Evolutionary conservation across 2,329 filamentous ascomycete genomes (phyloP), one percentile per base, ranked within the genome.

Genomic region (Epichloe scottii): DNA sequence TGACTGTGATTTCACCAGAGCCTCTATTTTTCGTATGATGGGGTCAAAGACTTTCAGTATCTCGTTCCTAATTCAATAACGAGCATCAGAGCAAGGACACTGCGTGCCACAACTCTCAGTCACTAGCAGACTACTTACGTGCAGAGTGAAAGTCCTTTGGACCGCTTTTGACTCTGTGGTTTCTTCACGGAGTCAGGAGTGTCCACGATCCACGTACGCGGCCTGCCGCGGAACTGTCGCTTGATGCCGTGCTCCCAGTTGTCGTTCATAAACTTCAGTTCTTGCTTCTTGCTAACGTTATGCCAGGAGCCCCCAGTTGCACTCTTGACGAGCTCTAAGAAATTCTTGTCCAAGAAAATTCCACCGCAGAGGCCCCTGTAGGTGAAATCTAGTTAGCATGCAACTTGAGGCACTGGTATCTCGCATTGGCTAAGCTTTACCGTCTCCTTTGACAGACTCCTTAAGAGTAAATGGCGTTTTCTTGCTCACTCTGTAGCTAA

Each of bases 271-370:
- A 67, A 60, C 26, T 0, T 51, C 43, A 7, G 37, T n/a, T 21
- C 17, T 30, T 0, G 23, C 54, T 0, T 60, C 38, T 0, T 38
- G 49, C 0, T 41, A 0, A 60, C 60, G 65, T 0, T 51, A 17
- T 0, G 15, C 0, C 0, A 43, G 6, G 15, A 46, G 2, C 5
- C 3, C 0, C 51, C 4, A 0, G 69, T 15, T 7, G 63, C 66
- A 0, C 3, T 3, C 30, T 60, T 55, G 3, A 73, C 52, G 1
- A 68, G 47, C 0, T 50, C 0, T 1, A 61, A 1, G n/a, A 73
- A 73, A 0, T 40, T 51, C 3, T 73, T 61, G 33, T 73, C 69
- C 0, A 74, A 59, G 12, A 72, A 71, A 0, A 71, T 57, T 0
- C 59, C 68, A 0, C 71, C 70, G 2, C 68, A 71, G 0, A 74